Evolutionary conservation across 192 early-diverging fungal genomes (phyloP).

Genomic region (Backusella parvicylindrica): DNA sequence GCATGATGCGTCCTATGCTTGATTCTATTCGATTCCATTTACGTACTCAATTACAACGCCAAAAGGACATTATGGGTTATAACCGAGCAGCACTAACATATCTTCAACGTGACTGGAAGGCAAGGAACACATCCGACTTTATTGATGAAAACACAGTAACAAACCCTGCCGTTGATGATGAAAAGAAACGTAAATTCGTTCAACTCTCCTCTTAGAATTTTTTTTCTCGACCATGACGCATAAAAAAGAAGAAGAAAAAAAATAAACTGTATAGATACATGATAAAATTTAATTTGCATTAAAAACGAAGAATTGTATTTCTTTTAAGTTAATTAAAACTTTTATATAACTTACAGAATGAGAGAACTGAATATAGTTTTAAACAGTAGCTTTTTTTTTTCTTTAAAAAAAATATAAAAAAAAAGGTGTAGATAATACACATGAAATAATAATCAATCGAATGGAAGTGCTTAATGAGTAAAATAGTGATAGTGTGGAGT

Average conservation of each 20-base stretch:
- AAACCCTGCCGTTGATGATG: conserved; percentile 46
- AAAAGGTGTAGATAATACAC: too few species aligned
- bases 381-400: too few species aligned
- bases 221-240: neutral
- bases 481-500: too few species aligned
- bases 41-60: conserved; percentile 57
- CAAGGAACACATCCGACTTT: conserved; percentile 66
- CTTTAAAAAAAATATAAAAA: too few species aligned
- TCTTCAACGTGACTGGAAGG: conserved; percentile 75
- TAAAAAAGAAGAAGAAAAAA: neutral
- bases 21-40: conserved; percentile 67
- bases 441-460: too few species aligned
- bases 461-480: too few species aligned
- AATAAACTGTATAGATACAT: neutral
- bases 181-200: conserved; percentile 78
- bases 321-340: neutral
- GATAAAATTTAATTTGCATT: conserved; percentile 1
- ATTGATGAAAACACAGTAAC: conserved; percentile 60
- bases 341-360: too few species aligned
- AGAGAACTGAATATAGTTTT: too few species aligned
- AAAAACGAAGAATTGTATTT: neutral
- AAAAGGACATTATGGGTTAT: conserved; percentile 85
- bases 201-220: conserved; percentile 13
- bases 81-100: conserved; percentile 82
- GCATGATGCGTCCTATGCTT: conserved; percentile 72